These are phyloP conservation scores for Cercospora brassicicola DNA, from an alignment of 2,329 filamentous ascomycete genomes.

Conservation along the genomic window DNA sequence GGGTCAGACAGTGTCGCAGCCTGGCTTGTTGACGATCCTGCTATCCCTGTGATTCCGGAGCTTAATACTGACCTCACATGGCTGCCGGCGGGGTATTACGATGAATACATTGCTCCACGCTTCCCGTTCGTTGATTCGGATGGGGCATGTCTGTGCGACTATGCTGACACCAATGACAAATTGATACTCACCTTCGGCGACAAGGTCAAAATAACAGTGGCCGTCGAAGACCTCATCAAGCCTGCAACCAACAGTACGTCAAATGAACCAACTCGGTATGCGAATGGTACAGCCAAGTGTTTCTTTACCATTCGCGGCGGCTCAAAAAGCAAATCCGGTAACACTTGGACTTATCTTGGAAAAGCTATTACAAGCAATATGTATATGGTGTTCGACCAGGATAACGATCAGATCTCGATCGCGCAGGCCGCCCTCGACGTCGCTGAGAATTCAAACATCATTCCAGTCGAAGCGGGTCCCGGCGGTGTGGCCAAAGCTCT, in stretches of 20 bases:
- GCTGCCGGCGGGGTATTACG: background rate
- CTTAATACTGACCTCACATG: accelerated
- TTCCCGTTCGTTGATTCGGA: background rate
- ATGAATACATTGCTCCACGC: background rate
- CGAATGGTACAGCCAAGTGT: background rate
- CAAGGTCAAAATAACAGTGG: background rate
- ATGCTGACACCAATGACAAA: background rate
- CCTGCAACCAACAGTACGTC: background rate
- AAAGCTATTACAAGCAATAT: background rate
- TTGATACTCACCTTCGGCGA: background rate
- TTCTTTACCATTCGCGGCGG: too few relatives aligned
- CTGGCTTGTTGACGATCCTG: background rate
- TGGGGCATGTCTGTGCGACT: background rate
- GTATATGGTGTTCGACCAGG: background rate
- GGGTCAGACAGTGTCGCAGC: background rate
- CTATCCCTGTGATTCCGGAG: background rate
- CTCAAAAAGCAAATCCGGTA: too few relatives aligned
- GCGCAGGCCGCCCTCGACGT: background rate
- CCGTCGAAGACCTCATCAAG: background rate
- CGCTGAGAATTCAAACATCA: background rate
- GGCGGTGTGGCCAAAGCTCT: background rate
- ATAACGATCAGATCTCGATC: background rate
- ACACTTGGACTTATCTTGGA: too few relatives aligned
- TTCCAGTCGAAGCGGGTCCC: background rate
- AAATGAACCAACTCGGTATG: background rate